phyloP scores from a whole-genome alignment of 305 asterid genomes.

The Rubia peregrina region DNA sequence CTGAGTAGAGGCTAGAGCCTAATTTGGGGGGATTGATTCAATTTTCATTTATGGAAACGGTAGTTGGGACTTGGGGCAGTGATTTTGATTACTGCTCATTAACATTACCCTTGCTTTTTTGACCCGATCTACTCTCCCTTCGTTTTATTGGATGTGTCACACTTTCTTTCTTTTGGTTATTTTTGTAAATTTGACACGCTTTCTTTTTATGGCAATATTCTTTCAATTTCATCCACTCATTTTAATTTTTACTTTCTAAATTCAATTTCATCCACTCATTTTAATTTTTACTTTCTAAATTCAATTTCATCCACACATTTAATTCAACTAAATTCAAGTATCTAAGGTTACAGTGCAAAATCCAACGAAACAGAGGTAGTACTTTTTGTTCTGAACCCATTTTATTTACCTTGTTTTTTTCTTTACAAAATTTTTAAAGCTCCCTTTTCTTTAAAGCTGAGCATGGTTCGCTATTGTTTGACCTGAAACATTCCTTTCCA shows the following conservation, averaged over 20 bases:
- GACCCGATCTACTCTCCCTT: constrained; percentile 19
- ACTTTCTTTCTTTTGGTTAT: too few species aligned
- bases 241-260: too few species aligned
- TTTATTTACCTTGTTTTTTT: not conserved
- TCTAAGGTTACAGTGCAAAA: too few species aligned
- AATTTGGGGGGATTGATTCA: constrained; percentile 20
- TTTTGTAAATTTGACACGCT: too few species aligned
- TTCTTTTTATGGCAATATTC: too few species aligned
- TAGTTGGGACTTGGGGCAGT: constrained; percentile 6
- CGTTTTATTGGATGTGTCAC: too few species aligned
- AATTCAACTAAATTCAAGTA: too few species aligned
- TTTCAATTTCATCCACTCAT: too few species aligned
- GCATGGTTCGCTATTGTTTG: constrained; percentile 13
- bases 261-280: too few species aligned
- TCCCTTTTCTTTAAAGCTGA: not conserved
- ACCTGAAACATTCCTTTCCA: constrained; percentile 1
- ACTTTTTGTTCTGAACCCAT: not conserved
- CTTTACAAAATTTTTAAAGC: not conserved
- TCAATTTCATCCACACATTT: too few species aligned
- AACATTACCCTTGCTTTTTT: constrained; percentile 8
- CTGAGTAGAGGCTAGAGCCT: constrained; percentile 18
- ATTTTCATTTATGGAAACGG: constrained; percentile 1
- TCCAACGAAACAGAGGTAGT: too few species aligned
- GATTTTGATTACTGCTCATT: constrained; percentile 1
- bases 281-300: too few species aligned